Base-by-base conservation (phyloP, 768 basidiomycete species). In the Tulasnella sp. region DNA sequence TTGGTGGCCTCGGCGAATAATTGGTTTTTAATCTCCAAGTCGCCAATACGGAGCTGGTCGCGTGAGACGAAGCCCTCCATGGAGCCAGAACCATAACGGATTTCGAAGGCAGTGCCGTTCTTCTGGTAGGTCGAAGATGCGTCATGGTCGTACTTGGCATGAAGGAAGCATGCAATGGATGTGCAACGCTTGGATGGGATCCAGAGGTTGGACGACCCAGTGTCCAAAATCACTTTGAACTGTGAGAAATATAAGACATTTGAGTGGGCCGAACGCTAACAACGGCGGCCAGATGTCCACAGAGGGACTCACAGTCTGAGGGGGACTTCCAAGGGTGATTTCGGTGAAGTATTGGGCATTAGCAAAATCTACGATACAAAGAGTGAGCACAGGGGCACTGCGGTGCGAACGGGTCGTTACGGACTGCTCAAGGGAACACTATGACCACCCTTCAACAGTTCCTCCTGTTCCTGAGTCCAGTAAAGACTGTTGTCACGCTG, bases 281-380 rank as follows among this genome's bases (percentile, higher is more conserved):
- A 59, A 62, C 14, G 14, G 27, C 15, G 9, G n/a, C n/a, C 21
- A 41, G 14, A 54, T 49, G 56, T n/a, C 17, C 23, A 46, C 29
- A 55, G 8, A 45, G 5, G 15, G 17, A 71, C 82, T 67, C 68
- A 86, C 84, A 3, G 66, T 72, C 70, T 98, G 94, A 34, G 90
- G 77, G 19, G 94, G 94, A 0, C 74, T 77, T 14, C 94, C 94
- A 54, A 97, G 68, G 1, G 74, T 67, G 59, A 98, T 94, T 61
- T 91, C 86, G 17, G 91, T 78, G 67, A 78, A 99, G 72, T 99
- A 98, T 69, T 99, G 93, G 34, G 96, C 93, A 68, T 98, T 98
- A 82, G 93, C 82, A 73, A 89, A 98, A 75, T 97, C 93, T 96
- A 53, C 19, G 52, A 50, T 14, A 15, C 23, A n/a, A 19, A 4